phyloP scores from a whole-genome alignment of 2,329 filamentous ascomycete genomes.

The Xylogone sp. region DNA sequence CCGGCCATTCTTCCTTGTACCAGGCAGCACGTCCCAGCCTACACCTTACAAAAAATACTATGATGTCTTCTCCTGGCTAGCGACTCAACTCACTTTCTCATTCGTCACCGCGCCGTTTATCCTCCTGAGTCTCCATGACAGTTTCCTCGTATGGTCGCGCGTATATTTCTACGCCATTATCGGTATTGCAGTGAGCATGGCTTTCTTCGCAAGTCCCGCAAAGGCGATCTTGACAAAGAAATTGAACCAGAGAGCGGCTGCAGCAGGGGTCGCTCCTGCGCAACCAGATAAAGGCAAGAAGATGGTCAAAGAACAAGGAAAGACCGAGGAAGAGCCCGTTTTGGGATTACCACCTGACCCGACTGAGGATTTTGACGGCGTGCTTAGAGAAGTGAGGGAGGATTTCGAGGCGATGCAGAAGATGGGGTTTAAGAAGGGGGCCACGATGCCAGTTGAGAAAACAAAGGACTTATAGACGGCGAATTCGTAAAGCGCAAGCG shows the following conservation, averaged over 20 bases:
- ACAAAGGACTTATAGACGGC: slow-evolving; percentile 3
- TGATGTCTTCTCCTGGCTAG: slow-evolving; percentile 70
- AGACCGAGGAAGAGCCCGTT: slow-evolving; percentile 49
- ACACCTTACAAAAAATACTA: slow-evolving; percentile 79
- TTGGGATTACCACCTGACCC: slow-evolving; percentile 79
- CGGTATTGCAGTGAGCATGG: slow-evolving; percentile 60
- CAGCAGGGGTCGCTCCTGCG: slow-evolving; percentile 31
- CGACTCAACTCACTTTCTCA: slow-evolving; percentile 78
- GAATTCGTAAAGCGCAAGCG: neutral
- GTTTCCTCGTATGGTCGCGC: slow-evolving; percentile 72
- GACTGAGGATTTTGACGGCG: slow-evolving; percentile 65
- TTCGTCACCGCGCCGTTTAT: slow-evolving; percentile 85
- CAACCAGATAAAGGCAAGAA: slow-evolving; percentile 31
- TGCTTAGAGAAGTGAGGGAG: slow-evolving; percentile 48
- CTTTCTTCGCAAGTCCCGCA: slow-evolving; percentile 76
- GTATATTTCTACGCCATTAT: slow-evolving; percentile 86
- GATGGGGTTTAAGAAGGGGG: slow-evolving; percentile 11
- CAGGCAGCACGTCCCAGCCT: slow-evolving; percentile 61
- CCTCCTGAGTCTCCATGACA: slow-evolving; percentile 68
- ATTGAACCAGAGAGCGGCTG: slow-evolving; percentile 54
- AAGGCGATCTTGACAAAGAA: slow-evolving; percentile 56
- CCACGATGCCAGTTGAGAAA: slow-evolving; percentile 8
- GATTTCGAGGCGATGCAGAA: slow-evolving; percentile 35
- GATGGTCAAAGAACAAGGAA: neutral
- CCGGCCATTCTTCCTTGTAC: slow-evolving; percentile 87